Evolutionary conservation across 108 stramenopile genomes (phyloP), one percentile per base, ranked within the genome.

Genomic region (Parietichytrium sp.): DNA sequence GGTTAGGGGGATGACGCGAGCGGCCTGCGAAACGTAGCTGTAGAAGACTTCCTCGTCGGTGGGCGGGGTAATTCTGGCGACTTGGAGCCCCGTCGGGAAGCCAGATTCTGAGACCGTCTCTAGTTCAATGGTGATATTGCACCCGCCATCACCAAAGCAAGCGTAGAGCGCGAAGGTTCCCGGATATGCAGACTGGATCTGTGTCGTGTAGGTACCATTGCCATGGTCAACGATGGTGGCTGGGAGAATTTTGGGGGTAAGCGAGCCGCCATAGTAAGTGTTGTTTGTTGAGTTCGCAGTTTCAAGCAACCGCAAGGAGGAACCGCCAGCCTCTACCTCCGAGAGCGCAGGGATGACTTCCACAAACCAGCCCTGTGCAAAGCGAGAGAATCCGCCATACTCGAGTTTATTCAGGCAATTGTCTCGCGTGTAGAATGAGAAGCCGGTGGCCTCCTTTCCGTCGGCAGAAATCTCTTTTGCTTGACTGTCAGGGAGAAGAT

Each of bases 81-180:
- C 45, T 42, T 10, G 16, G 15, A 31, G 20, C 38, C 38, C 20
- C 15, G 20, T n/a, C 10, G 1, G 8, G 61, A 20, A 7, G 20
- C 12, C 13, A 10, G 20, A 36, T 33, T 13, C 8, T 10, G 10
- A 10, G 33, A n/a, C n/a, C n/a, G n/a, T n/a, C n/a, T n/a, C n/a
- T n/a, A 38, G 42, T 33, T 72, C 61, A 7, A 6, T 15, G 0
- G 33, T 3, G 2, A 72, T 45, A 20, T 72, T 2, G 42, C 45
- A 72, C 20, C 20, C 61, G 1, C 61, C 42, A 13, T 23, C 15
- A 6, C 61, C 61, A 0, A 42, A n/a, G 42, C 61, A 72, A 7
- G 45, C 42, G 33, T 72, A 72, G n/a, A 72, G 4, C 10, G 36
- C 61, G 20, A 33, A 72, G n/a, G 61, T 72, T 7, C 61, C 61